Percentiles rank a stretch among this genome's conserved stretches.
phyloP scores from a whole-genome alignment of 2,329 filamentous ascomycete species.

The Akanthomyces muscarius region DNA sequence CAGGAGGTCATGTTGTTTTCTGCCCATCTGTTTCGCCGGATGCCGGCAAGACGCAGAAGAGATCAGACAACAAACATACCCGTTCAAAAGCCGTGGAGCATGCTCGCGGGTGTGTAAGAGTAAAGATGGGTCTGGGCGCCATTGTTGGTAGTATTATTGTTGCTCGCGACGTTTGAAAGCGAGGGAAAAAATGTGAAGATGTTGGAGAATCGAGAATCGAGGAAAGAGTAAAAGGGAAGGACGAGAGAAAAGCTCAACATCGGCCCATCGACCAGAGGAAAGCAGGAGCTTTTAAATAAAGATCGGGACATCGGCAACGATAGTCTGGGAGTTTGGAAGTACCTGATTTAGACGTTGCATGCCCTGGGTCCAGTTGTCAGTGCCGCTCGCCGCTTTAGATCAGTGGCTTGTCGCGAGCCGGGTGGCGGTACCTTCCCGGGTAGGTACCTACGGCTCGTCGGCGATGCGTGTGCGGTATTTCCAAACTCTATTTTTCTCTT shows the following conservation, averaged over 20 bases:
- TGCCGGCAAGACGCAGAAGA: background rate
- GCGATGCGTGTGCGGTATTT: background rate
- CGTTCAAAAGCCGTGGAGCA: conserved; percentile 97
- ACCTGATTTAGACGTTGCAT: conserved; percentile 13
- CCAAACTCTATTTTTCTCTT: background rate
- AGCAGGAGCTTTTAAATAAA: background rate
- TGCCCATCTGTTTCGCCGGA: background rate
- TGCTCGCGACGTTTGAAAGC: conserved; percentile 20
- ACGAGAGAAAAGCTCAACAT: background rate
- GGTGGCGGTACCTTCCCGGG: background rate
- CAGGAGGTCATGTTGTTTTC: background rate
- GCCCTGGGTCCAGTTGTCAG: background rate
- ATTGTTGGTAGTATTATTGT: conserved; percentile 42
- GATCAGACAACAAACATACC: conserved; percentile 47
- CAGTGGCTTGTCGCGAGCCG: background rate
- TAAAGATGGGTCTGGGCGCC: conserved; percentile 73
- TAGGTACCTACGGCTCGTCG: conserved; percentile 1
- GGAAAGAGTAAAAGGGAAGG: background rate
- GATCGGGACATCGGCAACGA: conserved; percentile 15
- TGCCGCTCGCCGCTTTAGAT: conserved; percentile 15
- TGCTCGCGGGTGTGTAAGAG: conserved; percentile 88
- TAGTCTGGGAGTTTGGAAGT: conserved; percentile 1
- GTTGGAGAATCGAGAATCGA: background rate
- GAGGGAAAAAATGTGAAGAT: background rate
- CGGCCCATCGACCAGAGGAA: background rate